These are phyloP conservation scores for Chytridium lagenaria DNA, from an alignment of 371 early-diverging fungal genomes.

Conservation along the genomic window DNA sequence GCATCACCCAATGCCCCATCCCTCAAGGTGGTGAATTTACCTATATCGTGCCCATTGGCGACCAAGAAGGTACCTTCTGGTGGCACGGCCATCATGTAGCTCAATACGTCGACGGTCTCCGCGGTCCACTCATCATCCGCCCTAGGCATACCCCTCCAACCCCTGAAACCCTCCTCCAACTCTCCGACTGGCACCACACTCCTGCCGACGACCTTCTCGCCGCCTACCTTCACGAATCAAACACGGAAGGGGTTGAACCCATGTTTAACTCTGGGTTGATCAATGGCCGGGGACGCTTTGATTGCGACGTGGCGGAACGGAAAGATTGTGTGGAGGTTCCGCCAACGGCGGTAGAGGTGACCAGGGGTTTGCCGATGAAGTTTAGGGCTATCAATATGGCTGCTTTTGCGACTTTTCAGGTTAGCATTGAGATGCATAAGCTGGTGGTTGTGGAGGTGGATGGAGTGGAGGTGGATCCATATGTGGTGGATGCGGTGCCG, in stretches of 20 bases:
- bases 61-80: conserved; percentile 77
- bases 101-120: conserved; percentile 84
- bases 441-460: conserved; percentile 83
- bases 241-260: conserved; percentile 70
- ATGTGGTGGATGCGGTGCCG: conserved; percentile 40
- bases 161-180: conserved; percentile 36
- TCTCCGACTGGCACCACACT: conserved; percentile 73
- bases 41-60: conserved; percentile 64
- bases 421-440: conserved; percentile 78
- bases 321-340: neutral
- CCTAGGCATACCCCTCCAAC: neutral
- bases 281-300: conserved; percentile 31
- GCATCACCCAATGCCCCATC: conserved; percentile 47
- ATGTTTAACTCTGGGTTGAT: conserved; percentile 51
- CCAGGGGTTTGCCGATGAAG: neutral
- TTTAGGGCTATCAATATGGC: conserved; percentile 80
- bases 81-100: conserved; percentile 70
- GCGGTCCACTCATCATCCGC: conserved; percentile 71
- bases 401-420: conserved; percentile 70
- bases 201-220: conserved; percentile 49
- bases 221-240: conserved; percentile 57
- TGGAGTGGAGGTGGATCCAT: conserved; percentile 64
- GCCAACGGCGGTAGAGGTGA: neutral
- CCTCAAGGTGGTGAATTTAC: conserved; percentile 55
- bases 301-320: conserved; percentile 7